These are phyloP conservation scores for Hibiscus syriacus DNA, from an alignment of 345 rosid genomes.

Conservation along the genomic window DNA sequence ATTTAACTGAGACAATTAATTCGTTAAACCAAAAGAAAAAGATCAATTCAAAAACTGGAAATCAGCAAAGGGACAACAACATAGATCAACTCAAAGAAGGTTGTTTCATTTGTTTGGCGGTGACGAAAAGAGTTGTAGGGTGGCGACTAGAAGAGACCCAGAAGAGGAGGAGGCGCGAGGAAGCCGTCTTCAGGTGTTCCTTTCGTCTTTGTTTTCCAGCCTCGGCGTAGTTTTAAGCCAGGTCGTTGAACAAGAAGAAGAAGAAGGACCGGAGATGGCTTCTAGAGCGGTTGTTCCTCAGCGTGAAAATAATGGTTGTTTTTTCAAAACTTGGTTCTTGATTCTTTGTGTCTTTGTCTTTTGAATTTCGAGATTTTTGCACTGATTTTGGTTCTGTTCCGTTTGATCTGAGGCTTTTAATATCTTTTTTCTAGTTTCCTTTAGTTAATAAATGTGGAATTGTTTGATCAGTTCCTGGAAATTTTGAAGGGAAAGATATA, in stretches of 20 bases:
- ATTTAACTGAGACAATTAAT: not conserved
- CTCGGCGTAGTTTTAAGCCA: conserved; percentile 49
- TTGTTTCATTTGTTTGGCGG: not conserved
- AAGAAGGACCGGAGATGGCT: conserved; percentile 32
- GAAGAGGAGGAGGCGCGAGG: conserved; percentile 42
- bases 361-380: too few relatives aligned
- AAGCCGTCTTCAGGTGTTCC: conserved; percentile 56
- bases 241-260: conserved; percentile 19
- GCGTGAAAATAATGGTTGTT: conserved; percentile 30
- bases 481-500: not conserved
- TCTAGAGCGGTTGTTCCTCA: conserved; percentile 31
- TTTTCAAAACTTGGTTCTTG: not conserved
- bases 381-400: too few relatives aligned
- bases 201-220: conserved; percentile 48
- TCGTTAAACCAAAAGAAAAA: too few relatives aligned
- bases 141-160: conserved; percentile 36
- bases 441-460: too few relatives aligned
- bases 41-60: not conserved
- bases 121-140: conserved; percentile 18
- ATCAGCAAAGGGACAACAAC: too few relatives aligned
- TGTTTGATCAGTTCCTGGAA: not conserved
- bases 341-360: too few relatives aligned
- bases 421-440: too few relatives aligned
- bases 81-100: too few relatives aligned
- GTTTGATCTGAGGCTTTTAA: too few relatives aligned